A percentile compares a stretch with the other conserved stretches of the same genome.
phyloP scores from a whole-genome alignment of 2,329 filamentous ascomycete species.

The Golovinomyces cichoracearum region DNA sequence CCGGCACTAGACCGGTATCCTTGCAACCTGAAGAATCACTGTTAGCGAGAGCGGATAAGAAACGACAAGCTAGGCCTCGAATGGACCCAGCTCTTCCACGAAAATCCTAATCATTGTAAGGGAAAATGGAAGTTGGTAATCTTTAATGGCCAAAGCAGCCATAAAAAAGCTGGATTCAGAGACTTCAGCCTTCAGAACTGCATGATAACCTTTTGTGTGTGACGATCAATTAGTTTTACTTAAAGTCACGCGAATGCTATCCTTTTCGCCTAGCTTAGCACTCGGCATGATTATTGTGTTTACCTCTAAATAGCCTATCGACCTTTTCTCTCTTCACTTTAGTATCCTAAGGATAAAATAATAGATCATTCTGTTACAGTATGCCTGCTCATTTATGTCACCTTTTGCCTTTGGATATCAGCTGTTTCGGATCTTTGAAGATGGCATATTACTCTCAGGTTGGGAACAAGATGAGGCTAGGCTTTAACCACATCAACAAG shows the following conservation, averaged over 20 bases:
- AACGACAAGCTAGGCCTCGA: conserved; percentile 13
- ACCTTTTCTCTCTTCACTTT: too few relatives aligned
- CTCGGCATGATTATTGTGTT: too few relatives aligned
- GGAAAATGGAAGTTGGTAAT: conserved; percentile 14
- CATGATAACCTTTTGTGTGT: conserved; percentile 14
- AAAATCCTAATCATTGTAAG: background rate
- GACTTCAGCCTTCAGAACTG: conserved; percentile 8
- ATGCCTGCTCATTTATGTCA: conserved; percentile 16
- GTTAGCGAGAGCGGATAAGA: conserved; percentile 9
- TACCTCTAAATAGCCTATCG: too few relatives aligned
- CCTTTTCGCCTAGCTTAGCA: too few relatives aligned
- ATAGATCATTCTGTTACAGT: too few relatives aligned
- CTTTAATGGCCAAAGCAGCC: conserved; percentile 15
- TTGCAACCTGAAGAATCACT: background rate
- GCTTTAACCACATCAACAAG: too few relatives aligned
- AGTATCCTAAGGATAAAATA: too few relatives aligned
- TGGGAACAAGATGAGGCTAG: background rate
- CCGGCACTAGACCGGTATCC: background rate
- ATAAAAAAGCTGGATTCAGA: conserved; percentile 4
- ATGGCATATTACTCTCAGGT: background rate
- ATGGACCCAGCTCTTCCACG: conserved; percentile 4
- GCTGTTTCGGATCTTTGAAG: conserved; percentile 16
- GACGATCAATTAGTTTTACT: too few relatives aligned
- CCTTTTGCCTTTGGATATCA: conserved; percentile 16
- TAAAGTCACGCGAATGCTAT: too few relatives aligned